Evolutionary conservation across 129 eudicot species (phyloP), one percentile per base, ranked within the genome.

Genomic region (Cynara cardunculus): DNA sequence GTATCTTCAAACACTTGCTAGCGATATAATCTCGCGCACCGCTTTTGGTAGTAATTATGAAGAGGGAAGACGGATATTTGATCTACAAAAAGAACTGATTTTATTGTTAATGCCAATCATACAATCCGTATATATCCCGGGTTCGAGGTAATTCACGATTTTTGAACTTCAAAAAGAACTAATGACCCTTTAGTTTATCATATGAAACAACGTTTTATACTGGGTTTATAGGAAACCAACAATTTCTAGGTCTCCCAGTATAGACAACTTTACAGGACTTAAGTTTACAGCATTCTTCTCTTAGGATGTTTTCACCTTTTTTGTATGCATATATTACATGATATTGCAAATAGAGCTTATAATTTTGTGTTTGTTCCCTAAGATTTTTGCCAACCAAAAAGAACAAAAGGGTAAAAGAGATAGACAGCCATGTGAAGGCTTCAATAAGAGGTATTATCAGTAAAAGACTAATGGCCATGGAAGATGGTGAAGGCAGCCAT

Each of bases 31-130:
- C 69, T 83, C 86, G 49, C 79, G 86, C 18, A 78, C 86, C 16
- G 83, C 86, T 24, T 83, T 77, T 62, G 78, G 82, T 77, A 77
- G 82, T 71, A 77, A 77, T 41, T 83, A 70, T 22, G 86, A 39
- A 77, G 82, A 83, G 64, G 86, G 86, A 9, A 83, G 59, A 83
- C 78, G 74, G 27, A 83, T 83, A 35, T 83, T 83, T 77, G 74
- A 83, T 7, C 86, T 77, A 61, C 86, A 83, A 4, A 77, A 70
- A 37, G 78, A 83, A 62, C 69, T 77, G 13, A 30, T 76, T 62
- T 39, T 69, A 7, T 71, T 83, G 10, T 0, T 83, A 59, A 37
- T 71, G 22, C 69, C 65, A 28, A 62, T 83, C 78, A 26, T 59
- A 39, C 69, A 72, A 18, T 77, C 86, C 18, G 34, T 77, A 59